Evolutionary conservation across 2,329 filamentous ascomycete species (phyloP), one percentile per base, ranked within the genome.

Genomic region (Rhexocercosporidium sp.): DNA sequence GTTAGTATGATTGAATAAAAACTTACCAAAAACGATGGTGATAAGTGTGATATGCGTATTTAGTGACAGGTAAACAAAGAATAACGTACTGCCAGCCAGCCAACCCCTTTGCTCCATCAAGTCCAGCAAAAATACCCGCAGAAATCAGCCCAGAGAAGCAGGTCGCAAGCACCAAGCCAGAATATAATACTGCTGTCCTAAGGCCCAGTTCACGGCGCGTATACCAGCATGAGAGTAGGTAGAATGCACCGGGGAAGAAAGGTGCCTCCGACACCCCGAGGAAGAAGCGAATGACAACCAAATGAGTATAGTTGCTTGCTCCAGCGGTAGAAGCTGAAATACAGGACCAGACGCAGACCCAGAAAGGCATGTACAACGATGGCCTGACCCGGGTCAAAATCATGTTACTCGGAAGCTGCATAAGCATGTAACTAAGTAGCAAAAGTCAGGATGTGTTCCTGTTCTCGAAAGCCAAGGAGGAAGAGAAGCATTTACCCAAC

Each of bases 321-420:
- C 39, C 39, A 41, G 39, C 39, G 39, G 16, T 41, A 41, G 39
- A 41, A 41, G 39, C 39, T 41, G 39, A 41, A 41, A 41, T 41
- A 41, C 16, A 41, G 16, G 39, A 41, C 16, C 16, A 41, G 39
- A 41, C 39, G 39, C 39, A 41, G 39, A 41, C 39, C 16, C 16
- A 41, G 39, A 41, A 41, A 41, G 39, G 39, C 14, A 3, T 75
- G 56, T 75, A 75, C 16, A 70, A 64, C 3, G 68, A 70, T 1
- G 74, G 74, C 11, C 69, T 62, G 11, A 74, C 66, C 47, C 70
- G 68, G 74, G 65, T 76, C 12, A 82, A 75, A 0, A 82, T 59
- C 74, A 82, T 78, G 63, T 81, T 82, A 64, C 79, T 80, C 0
- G 79, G 80, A 0, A 80, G 75, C 60, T 82, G 77, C 62, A 70